phyloP scores from a whole-genome alignment of 345 rosid species.

The Eucalyptus virginea region DNA sequence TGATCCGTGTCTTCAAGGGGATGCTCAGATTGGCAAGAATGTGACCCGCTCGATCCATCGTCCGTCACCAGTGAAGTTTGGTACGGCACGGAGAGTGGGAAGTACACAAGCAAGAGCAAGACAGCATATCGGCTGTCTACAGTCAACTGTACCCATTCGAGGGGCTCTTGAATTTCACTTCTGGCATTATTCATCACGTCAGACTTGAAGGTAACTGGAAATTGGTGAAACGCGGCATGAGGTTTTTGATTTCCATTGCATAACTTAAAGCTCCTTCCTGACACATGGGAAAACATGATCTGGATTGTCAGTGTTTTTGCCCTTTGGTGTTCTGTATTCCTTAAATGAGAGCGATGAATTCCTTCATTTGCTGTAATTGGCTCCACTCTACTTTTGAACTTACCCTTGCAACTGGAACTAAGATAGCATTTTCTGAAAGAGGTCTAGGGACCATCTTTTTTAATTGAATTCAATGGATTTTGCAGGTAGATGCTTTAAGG shows the following conservation, averaged over 20 bases:
- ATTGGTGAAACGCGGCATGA: not conserved
- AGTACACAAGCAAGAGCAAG: slow-evolving; percentile 8
- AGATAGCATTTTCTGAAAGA: not conserved
- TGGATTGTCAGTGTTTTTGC: not conserved
- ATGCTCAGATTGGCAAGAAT: slow-evolving; percentile 48
- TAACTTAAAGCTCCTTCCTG: not conserved
- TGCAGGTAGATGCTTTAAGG: not conserved
- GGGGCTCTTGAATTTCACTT: slow-evolving; percentile 75
- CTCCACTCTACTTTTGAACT: not conserved
- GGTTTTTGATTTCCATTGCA: not conserved
- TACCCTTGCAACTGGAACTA: not conserved
- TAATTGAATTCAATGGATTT: not conserved
- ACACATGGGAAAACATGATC: not conserved
- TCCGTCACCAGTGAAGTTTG: slow-evolving; percentile 53
- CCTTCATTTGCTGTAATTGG: not conserved
- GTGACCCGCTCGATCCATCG: slow-evolving; percentile 49
- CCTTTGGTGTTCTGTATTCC: not conserved
- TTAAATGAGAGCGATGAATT: not conserved
- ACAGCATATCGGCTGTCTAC: slow-evolving; percentile 50
- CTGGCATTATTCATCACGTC: slow-evolving; percentile 82
- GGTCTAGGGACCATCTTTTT: not conserved
- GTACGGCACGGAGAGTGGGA: slow-evolving; percentile 56
- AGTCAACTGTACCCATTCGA: slow-evolving; percentile 70
- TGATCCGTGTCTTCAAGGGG: slow-evolving; percentile 29
- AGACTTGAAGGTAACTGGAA: slow-evolving; percentile 39